Evolutionary conservation across 1,139 yeast genomes (phyloP), one percentile per base, ranked within the genome.

Genomic region (Yamadazyma songkhlaensis): DNA sequence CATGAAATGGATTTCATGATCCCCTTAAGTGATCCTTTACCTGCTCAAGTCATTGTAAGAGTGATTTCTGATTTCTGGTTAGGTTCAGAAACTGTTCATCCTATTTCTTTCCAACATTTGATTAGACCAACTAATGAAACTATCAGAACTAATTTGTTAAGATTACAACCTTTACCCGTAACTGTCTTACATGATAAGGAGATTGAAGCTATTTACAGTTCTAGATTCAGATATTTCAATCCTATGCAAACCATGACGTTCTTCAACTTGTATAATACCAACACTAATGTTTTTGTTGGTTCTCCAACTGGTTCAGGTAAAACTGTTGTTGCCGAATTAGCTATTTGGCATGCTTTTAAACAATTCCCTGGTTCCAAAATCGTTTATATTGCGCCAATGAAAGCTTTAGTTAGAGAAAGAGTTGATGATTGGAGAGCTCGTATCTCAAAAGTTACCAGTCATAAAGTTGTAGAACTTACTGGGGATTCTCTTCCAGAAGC

Each of bases 301-400:
- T 90, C 97, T 0, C 99, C 99, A 3, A 94, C 98, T 2, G 98
- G 98, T 23, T 92, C 98, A 0, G 99, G 99, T 48, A 94, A 94
- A 58, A 94, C 98, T 0, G 85, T 92, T 30, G 98, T 94, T 20
- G 96, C 97, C 0, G 99, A 94, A 55, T 66, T 94, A 43, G 97
- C 97, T 0, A 86, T 92, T 11, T 94, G 97, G 97, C 92, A 88
- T 56, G 97, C 97, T 0, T 84, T 89, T 55, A 77, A 72, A 36
- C 81, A 84, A 34, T 80, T 73, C 41, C 96, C 96, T 0, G 82
- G 81, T 0, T 82, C 92, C 1, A 90, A 90, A 51, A 74, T 90
- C 35, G 96, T 90, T 8, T 94, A 94, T 57, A 90, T 94, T 64
- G 98, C 98, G 0, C 99, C 99, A 3, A 94, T 94, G 98, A 94